Base-by-base conservation (phyloP, 129 eudicot species). In the Erigeron canadensis region DNA sequence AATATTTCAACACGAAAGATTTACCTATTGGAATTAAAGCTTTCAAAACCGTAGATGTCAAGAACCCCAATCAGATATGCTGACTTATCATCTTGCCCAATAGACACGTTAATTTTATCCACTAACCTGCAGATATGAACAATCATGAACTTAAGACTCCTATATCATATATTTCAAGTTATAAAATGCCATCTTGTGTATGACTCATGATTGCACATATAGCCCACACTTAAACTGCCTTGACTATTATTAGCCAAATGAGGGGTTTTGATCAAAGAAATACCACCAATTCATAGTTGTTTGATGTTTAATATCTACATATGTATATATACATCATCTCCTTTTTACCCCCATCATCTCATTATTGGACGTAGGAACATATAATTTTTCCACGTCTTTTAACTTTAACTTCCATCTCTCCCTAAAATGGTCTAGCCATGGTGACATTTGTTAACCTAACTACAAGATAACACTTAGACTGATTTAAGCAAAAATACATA, bases 41-140 rank as follows among this genome's bases (percentile, higher is more conserved):
- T 94, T 76, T 94, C 98, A 79, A 94, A 94, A 75, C 98, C 98
- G 79, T 94, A 94, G 16, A 94, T 94, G 74, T 94, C 98, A 85
- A 94, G 98, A 68, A 94, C 96, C 67, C 98, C 98, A 79, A 94
- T 94, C 67, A 87, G 88, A 78, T 79, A 83, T 56, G 42, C 89
- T 56, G 96, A 94, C 59, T 76, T 84, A 44, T 85, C 86, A 82
- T 94, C 98, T 84, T 94, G 98, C 65, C 98, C 98, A 77, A 94
- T 94, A 45, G 98, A 94, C 59, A 67, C 76, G 53, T 94, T 94
- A 67, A 94, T 89, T 84, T 84, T 94, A 78, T 87, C 89, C 68
- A 94, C 98, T 87, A 94, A 69, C 98, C 98, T 94, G 86, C 66
- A 79, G 45, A 63, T 64, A 56, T 56, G 18, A 64, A 68, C 71